Evolutionary conservation across 192 early-diverging fungal species (phyloP).

Genomic region (Podila clonocystis): DNA sequence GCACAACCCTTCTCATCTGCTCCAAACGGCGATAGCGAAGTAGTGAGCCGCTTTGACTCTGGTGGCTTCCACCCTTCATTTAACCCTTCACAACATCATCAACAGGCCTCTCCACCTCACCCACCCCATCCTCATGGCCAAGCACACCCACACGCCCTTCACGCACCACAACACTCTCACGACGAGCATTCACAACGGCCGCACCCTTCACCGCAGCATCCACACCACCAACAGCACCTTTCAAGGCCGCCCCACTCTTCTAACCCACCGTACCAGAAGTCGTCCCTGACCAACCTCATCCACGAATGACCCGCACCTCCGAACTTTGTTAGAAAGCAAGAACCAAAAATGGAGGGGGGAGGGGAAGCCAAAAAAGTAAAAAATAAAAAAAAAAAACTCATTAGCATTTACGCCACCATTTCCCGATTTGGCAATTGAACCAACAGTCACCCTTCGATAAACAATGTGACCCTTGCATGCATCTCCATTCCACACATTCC

Average conservation of each 20-base stretch:
- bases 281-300: background rate
- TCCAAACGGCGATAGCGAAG: conserved; percentile 3
- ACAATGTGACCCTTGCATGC: background rate
- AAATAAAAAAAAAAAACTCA: background rate
- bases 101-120: background rate
- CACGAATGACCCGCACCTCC: conserved; percentile 1
- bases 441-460: background rate
- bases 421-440: background rate
- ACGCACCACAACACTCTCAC: background rate
- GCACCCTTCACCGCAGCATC: background rate
- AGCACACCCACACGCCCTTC: background rate
- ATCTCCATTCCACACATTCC: background rate
- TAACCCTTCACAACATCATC: conserved; percentile 6
- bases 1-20: background rate
- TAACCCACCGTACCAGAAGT: conserved; percentile 17
- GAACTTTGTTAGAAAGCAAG: background rate
- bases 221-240: conserved; percentile 10
- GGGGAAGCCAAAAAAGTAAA: background rate
- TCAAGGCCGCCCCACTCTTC: conserved; percentile 9
- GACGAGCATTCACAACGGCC: background rate
- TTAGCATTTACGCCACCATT: background rate
- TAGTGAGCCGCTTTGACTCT: conserved; percentile 1
- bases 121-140: conserved; percentile 6
- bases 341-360: background rate
- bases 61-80: conserved; percentile 26